Percentiles rank a stretch among this genome's conserved stretches.
These are phyloP conservation scores for Bruguiera parviflora DNA, from an alignment of 345 rosid species.

Conservation along the genomic window DNA sequence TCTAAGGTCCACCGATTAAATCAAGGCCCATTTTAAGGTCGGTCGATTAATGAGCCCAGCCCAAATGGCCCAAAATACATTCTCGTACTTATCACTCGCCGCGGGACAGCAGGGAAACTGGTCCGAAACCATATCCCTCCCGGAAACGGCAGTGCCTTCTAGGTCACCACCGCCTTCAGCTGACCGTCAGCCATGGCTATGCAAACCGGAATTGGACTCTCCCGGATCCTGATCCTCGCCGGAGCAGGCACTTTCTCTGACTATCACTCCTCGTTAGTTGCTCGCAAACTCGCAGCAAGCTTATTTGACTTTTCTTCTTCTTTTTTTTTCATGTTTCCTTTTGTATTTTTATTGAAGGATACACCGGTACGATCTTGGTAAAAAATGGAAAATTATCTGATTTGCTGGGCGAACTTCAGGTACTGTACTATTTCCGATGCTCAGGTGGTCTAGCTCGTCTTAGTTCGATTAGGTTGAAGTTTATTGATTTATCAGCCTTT, in stretches of 20 bases:
- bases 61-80: neutral
- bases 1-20: too few relatives aligned
- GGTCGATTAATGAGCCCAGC: neutral
- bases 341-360: conserved; percentile 38
- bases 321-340: neutral
- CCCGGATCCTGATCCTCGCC: conserved; percentile 65
- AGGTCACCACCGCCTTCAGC: neutral
- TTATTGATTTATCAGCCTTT: neutral
- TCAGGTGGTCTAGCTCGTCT: neutral
- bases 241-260: conserved; percentile 59
- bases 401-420: conserved; percentile 73
- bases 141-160: neutral
- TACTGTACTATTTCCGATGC: conserved; percentile 11
- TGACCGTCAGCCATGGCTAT: conserved; percentile 49
- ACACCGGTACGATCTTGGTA: conserved; percentile 66
- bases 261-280: neutral
- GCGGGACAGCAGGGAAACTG: too few relatives aligned
- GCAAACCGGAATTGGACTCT: conserved; percentile 71
- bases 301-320: neutral
- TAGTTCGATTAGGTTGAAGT: neutral
- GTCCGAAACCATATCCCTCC: too few relatives aligned
- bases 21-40: too few relatives aligned
- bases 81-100: neutral
- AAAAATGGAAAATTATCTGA: conserved; percentile 85
- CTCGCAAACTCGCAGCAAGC: neutral